Evolutionary conservation across 164 flowering plant genomes (phyloP).

Genomic region (Magnolia sinica): DNA sequence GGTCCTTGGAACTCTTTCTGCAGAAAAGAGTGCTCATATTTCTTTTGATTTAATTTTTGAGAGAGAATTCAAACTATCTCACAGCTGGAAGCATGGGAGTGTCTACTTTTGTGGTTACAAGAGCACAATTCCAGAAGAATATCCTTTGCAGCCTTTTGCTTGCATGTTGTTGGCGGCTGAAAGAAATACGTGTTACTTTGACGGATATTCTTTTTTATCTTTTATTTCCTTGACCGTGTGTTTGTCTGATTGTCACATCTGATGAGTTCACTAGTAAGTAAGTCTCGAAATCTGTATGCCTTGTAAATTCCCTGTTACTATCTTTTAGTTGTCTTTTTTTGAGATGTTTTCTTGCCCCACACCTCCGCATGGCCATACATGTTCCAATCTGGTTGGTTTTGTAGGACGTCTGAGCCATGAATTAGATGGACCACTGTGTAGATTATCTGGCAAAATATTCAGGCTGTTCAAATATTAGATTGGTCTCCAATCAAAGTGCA

Average conservation of each 20-base stretch:
- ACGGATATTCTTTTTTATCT: background rate
- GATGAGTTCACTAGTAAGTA: slow-evolving; percentile 17
- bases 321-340: slow-evolving; percentile 19
- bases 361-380: background rate
- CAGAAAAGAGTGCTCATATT: too few species aligned
- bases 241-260: background rate
- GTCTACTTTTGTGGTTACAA: slow-evolving; percentile 64
- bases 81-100: slow-evolving; percentile 72
- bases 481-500: too few species aligned
- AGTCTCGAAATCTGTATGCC: background rate
- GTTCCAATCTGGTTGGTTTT: slow-evolving; percentile 19
- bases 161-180: background rate
- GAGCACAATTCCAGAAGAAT: slow-evolving; percentile 25
- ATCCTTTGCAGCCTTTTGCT: slow-evolving; percentile 26
- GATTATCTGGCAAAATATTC: background rate
- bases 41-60: too few species aligned
- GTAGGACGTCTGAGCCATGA: background rate
- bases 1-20: too few species aligned
- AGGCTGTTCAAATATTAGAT: too few species aligned
- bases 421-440: background rate
- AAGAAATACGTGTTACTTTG: background rate
- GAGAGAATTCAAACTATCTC: too few species aligned
- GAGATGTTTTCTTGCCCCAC: too few species aligned
- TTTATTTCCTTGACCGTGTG: slow-evolving; percentile 15
- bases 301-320: background rate